A percentile compares a stretch with the other conserved stretches of the same genome.
Conservation (phyloP, 805 yeast species). For the Nakazawaea populi region DNA sequence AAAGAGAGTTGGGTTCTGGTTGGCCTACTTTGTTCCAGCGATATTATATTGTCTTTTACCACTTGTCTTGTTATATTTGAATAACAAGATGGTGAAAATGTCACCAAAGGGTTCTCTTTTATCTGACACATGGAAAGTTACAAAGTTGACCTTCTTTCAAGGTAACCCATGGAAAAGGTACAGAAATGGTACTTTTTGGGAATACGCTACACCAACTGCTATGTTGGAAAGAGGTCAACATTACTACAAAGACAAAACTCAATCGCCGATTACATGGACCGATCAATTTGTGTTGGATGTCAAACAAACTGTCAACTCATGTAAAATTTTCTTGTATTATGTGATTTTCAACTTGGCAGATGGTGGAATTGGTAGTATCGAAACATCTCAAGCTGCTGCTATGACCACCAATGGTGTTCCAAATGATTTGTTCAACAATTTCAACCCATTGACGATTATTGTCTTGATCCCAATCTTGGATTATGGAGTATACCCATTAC, state of each 20-base stretch:
- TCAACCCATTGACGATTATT: conserved; percentile 50
- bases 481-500: conserved; percentile 37
- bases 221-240: conserved; percentile 38
- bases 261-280: conserved; percentile 25
- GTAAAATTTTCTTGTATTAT: conserved; percentile 40
- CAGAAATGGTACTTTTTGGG: conserved; percentile 38
- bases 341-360: conserved; percentile 34
- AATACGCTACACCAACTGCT: conserved; percentile 37
- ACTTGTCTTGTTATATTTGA: conserved; percentile 33
- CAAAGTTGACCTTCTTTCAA: conserved; percentile 33
- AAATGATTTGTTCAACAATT: conserved; percentile 48
- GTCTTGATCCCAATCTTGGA: conserved; percentile 47
- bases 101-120: conserved; percentile 42
- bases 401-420: conserved; percentile 49
- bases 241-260: conserved; percentile 24
- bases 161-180: conserved; percentile 37
- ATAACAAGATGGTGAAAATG: conserved; percentile 26
- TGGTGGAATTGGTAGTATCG: conserved; percentile 41
- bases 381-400: conserved; percentile 48
- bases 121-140: conserved; percentile 34
- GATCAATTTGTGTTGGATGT: conserved; percentile 44
- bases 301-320: conserved; percentile 35
- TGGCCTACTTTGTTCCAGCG: conserved; percentile 49
- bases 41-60: conserved; percentile 50
- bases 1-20: conserved; percentile 48